Conservation (phyloP, 2,329 filamentous ascomycete species). For the Monosporascus sp. region DNA sequence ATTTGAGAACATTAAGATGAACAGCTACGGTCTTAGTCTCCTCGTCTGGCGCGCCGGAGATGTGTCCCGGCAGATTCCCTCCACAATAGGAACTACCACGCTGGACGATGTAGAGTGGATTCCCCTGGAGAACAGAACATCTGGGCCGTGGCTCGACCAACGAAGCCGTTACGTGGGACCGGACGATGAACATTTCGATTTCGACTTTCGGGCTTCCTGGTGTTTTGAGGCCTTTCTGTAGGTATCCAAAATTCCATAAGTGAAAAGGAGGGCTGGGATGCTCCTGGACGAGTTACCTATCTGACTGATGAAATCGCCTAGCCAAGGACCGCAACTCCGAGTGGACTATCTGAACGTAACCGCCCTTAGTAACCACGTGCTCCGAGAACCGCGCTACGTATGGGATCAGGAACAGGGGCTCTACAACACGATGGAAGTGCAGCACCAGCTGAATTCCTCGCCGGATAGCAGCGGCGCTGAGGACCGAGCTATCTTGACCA, state of each 20-base stretch:
- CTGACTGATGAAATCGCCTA: too few relatives aligned
- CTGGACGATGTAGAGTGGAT: too few relatives aligned
- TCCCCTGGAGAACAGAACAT: neutral
- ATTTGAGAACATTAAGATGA: too few relatives aligned
- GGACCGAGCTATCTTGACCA: neutral
- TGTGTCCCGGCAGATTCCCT: neutral
- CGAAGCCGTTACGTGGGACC: neutral
- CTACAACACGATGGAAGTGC: neutral
- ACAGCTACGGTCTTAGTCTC: too few relatives aligned
- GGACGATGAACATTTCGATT: neutral
- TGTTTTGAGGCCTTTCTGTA: neutral
- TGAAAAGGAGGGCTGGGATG: too few relatives aligned
- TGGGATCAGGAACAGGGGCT: neutral
- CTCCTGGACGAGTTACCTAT: too few relatives aligned
- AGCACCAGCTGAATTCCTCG: neutral
- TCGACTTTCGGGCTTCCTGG: neutral
- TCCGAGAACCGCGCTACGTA: neutral
- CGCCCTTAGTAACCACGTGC: neutral
- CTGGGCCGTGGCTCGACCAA: neutral
- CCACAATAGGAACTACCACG: too few relatives aligned
- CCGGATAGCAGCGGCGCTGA: neutral
- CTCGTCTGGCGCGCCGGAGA: neutral
- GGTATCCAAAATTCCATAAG: neutral
- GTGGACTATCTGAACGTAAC: neutral
- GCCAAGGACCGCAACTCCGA: too few relatives aligned